Base-by-base conservation (phyloP, 768 basidiomycete species). In the Kwoniella sp. region DNA sequence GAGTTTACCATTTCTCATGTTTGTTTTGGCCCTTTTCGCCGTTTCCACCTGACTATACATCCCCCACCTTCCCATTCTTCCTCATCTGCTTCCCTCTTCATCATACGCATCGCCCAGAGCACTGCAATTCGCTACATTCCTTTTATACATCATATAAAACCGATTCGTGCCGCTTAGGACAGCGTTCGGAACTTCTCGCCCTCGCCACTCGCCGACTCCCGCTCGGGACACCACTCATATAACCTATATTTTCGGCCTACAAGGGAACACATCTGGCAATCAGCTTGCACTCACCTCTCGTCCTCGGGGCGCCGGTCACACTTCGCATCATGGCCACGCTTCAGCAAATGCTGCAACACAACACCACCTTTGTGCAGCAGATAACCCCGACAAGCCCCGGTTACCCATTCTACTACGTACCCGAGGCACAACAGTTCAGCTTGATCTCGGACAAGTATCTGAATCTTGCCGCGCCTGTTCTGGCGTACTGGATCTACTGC, bases 401-500 rank as follows among this genome's bases (percentile, higher is more conserved):
- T 20, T 66, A 62, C 33, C 78, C 79, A 1, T 62, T 75, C 64
- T 80, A 80, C 70, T 70, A 76, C 55, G 63, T 71, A 8, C 36
- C 60, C 9, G 49, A 64, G 1, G 53, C 68, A 5, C 68, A 71
- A 2, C 52, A 79, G 42, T 41, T 91, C 25, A 71, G 77, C 28
- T 63, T 57, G 38, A 56, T 92, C 44, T 79, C 86, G 1, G 93
- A 98, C 77, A 77, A 82, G 55, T 60, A 80, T 57, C 77, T 92
- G 22, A 81, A 88, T 15, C 77, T 93, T 39, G 78, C 82, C 3
- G 80, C 83, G 1, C 93, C 93, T 0, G 66, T 96, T 46, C 52
- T 86, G 48, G 83, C 82, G 3, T 96, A 98, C 77, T 99, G 95
- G 93, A 59, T 75, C 2, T 73, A 84, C 34, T 89, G 89, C 3